Conservation (phyloP, 2,329 filamentous ascomycete genomes). For the Colletotrichum plurivorum region DNA sequence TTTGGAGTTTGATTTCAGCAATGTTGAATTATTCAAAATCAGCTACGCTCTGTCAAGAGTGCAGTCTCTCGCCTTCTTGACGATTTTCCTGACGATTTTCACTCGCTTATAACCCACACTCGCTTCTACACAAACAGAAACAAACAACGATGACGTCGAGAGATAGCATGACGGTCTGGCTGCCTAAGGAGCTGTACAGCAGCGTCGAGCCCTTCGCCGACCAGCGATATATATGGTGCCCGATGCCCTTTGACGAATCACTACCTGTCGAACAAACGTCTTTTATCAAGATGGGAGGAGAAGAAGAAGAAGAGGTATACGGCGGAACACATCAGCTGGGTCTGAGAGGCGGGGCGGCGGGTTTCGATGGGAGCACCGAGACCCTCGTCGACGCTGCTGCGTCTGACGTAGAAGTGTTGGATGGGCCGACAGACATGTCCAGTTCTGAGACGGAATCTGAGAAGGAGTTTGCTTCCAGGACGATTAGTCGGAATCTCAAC, state of each 20-base stretch:
- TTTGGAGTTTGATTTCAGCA: not conserved
- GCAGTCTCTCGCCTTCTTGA: conserved; percentile 5
- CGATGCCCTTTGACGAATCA: conserved; percentile 35
- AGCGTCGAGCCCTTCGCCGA: conserved; percentile 35
- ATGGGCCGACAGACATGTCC: conserved; percentile 7
- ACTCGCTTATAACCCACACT: conserved; percentile 20
- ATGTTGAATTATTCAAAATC: not conserved
- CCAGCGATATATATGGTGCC: conserved; percentile 31
- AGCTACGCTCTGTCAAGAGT: conserved; percentile 1
- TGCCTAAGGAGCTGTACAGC: conserved; percentile 36
- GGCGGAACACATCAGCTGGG: not conserved
- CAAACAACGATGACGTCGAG: conserved; percentile 16
- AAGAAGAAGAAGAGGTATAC: not conserved
- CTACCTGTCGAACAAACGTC: conserved; percentile 34
- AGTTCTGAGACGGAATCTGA: conserved; percentile 28
- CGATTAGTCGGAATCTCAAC: conserved; percentile 1
- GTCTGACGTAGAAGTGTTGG: not conserved
- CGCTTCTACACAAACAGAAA: not conserved
- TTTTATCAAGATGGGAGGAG: conserved; percentile 28
- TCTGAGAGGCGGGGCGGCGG: not conserved
- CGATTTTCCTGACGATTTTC: not conserved
- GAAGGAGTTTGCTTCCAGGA: conserved; percentile 4
- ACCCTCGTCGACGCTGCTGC: not conserved
- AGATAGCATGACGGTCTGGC: conserved; percentile 34
- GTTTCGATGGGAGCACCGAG: not conserved